These are phyloP conservation scores for Fusarium sp. DNA, from an alignment of 2,329 filamentous ascomycete species.

Conservation along the genomic window DNA sequence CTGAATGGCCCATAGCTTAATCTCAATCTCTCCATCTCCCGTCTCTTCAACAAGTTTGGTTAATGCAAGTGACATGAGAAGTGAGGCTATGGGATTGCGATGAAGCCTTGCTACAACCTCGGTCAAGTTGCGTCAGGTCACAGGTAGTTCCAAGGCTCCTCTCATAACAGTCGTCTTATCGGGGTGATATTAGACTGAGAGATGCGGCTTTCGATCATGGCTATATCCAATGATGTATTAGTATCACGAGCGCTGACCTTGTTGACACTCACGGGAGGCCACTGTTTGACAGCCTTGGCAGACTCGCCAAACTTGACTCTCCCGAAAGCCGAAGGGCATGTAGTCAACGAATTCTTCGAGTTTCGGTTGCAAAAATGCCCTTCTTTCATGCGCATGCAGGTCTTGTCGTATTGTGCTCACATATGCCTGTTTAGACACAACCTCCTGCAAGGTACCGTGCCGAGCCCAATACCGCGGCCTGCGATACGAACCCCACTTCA, in stretches of 20 bases:
- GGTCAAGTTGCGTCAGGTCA: background rate
- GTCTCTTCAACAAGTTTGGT: background rate
- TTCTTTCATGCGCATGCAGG: background rate
- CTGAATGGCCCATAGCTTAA: background rate
- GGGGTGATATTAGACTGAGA: background rate
- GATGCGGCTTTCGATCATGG: background rate
- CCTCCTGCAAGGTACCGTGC: constrained; percentile 1
- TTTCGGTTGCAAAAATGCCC: background rate
- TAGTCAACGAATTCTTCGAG: background rate
- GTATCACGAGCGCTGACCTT: background rate
- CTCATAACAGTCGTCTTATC: too few relatives aligned
- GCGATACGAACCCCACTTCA: background rate
- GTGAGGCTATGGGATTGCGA: background rate
- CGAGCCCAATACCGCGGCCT: background rate
- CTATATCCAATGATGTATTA: background rate
- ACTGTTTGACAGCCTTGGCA: background rate
- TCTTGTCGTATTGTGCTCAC: background rate
- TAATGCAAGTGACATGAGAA: background rate
- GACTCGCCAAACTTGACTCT: background rate
- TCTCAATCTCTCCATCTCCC: too few relatives aligned
- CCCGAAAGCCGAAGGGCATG: background rate
- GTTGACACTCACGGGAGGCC: background rate
- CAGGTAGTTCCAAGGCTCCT: background rate
- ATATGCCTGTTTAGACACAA: background rate
- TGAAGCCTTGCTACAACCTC: background rate